A percentile compares a stretch with the other conserved stretches of the same genome.
Conservation (phyloP, 331 rosid genomes). For the Quercus lobata region DNA sequence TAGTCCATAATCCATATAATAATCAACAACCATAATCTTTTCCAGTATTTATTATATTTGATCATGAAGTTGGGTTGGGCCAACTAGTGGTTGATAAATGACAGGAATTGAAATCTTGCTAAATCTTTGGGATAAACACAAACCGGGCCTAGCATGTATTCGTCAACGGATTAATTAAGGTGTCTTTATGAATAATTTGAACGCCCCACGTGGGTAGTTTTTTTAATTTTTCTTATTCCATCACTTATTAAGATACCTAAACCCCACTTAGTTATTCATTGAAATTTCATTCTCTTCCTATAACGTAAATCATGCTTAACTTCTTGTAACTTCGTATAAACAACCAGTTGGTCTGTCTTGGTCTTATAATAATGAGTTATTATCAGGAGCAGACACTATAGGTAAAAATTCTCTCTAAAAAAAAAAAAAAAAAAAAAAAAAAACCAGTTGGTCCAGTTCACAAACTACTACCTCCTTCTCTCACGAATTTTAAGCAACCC, state of each 20-base stretch:
- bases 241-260: background rate
- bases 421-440: too few species aligned
- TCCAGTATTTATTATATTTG: background rate
- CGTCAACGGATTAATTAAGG: background rate
- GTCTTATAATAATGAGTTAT: too few species aligned
- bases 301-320: background rate
- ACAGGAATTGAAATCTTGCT: constrained; percentile 1
- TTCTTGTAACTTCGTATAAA: too few species aligned
- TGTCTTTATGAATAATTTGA: background rate
- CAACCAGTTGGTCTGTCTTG: too few species aligned
- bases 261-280: constrained; percentile 3
- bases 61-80: constrained; percentile 10
- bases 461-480: too few species aligned
- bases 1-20: background rate
- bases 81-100: constrained; percentile 18
- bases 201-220: constrained; percentile 16
- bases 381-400: rapidly evolving
- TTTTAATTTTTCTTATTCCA: background rate
- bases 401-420: rapidly evolving
- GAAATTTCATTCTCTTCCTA: background rate
- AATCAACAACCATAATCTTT: background rate
- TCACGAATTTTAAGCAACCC: too few species aligned
- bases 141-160: constrained; percentile 6
- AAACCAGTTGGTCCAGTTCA: too few species aligned
- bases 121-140: background rate